Evolutionary conservation across 1,284 basidiomycete species (phyloP), one percentile per base, ranked within the genome.

Genomic region (Ceratobasidium sp.): DNA sequence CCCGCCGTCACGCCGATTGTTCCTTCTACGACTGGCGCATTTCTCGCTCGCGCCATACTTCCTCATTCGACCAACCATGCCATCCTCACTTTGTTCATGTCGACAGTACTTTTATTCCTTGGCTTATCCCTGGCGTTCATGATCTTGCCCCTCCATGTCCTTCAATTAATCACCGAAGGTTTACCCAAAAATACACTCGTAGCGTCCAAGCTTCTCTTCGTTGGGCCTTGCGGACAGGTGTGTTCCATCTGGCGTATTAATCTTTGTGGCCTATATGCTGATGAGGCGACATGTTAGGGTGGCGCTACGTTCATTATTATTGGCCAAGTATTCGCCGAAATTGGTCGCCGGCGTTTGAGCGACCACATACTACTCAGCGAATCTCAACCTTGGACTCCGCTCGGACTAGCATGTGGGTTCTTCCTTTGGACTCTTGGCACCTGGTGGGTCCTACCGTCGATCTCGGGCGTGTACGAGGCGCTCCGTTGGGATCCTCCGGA

Each of bases 221-320:
- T 71, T 39, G 68, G 54, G 14, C 54, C 68, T 16, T 71, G 68
- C 31, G 68, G 68, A 22, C 68, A 71, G 56, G 68, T 71, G 22
- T 24, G 65, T 46, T 31, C 39, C 16, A 37, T 37, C 9, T n/a
- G n/a, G n/a, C n/a, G n/a, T n/a, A n/a, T n/a, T n/a, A n/a, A n/a
- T n/a, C n/a, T n/a, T n/a, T n/a, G n/a, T n/a, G n/a, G n/a, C n/a
- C 7, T 41, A 41, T 13, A 7, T 41, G 13, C 13, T 13, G 6
- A 7, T 41, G 13, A 7, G 39, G 39, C 62, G n/a, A 8, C 19
- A 43, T 41, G n/a, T 22, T 31, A 71, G 68, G 68, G 41, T 27
- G 68, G 68, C n/a, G 34, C 68, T 1, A 56, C 56, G 1, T 71
- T 71, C 24, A 46, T 71, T 16, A 43, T 71, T 19, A 58, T 71